These are phyloP conservation scores for Halenospora varia DNA, from an alignment of 495 filamentous ascomycete genomes.

Conservation along the genomic window DNA sequence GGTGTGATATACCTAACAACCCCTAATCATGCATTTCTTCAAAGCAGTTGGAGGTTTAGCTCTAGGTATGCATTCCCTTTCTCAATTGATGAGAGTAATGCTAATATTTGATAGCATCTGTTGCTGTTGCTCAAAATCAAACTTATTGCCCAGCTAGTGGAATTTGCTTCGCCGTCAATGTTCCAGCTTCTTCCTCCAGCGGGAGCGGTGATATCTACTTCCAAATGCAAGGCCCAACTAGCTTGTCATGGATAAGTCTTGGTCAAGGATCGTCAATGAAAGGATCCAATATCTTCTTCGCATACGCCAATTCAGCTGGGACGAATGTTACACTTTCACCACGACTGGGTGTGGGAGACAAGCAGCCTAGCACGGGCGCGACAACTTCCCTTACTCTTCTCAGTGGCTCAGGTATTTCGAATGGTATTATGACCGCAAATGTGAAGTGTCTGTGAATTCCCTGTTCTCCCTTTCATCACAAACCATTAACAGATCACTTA, in stretches of 20 bases:
- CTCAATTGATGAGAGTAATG: neutral
- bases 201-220: constrained; percentile 57
- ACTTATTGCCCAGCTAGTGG: constrained; percentile 12
- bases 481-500: neutral
- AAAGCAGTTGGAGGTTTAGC: constrained; percentile 8
- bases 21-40: neutral
- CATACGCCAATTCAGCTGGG: constrained; percentile 53
- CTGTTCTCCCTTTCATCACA: neutral
- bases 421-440: constrained; percentile 59
- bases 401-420: constrained; percentile 53
- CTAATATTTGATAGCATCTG: neutral
- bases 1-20: too few species aligned
- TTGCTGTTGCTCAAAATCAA: constrained; percentile 12
- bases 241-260: constrained; percentile 59
- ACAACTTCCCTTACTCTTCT: constrained; percentile 51
- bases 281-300: constrained; percentile 64
- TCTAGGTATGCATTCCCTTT: constrained; percentile 12
- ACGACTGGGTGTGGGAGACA: constrained; percentile 48
- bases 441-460: constrained; percentile 31
- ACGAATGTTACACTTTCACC: constrained; percentile 62
- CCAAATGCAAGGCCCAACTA: constrained; percentile 58
- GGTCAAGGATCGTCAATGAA: constrained; percentile 60
- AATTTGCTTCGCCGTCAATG: constrained; percentile 42
- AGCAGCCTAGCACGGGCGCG: constrained; percentile 48
- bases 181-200: constrained; percentile 35